These are phyloP conservation scores for Colletotrichum gloeosporioides DNA, from an alignment of 2,329 filamentous ascomycete genomes.

Conservation along the genomic window DNA sequence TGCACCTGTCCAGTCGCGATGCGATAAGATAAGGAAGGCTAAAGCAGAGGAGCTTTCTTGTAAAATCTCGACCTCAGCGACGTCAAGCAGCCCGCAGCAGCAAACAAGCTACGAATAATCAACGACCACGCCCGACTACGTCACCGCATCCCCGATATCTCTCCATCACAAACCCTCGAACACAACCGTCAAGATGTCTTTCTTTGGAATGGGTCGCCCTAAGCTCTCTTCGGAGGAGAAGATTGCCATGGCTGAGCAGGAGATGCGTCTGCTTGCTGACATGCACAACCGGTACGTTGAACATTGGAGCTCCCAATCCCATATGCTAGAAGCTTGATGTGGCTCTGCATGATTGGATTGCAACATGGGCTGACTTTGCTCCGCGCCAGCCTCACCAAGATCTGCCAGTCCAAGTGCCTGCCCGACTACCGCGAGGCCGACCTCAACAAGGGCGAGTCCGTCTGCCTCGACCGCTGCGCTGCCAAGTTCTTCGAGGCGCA, in stretches of 20 bases:
- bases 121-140: not conserved
- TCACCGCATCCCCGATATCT: not conserved
- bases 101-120: not conserved
- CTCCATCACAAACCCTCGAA: not conserved
- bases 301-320: not conserved
- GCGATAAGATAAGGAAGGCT: slow-evolving; percentile 17
- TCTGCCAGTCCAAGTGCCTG: slow-evolving; percentile 93
- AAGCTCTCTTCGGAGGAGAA: slow-evolving; percentile 96
- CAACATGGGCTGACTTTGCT: not conserved
- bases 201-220: slow-evolving; percentile 61
- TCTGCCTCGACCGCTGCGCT: slow-evolving; percentile 97
- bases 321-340: not conserved
- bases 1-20: not conserved
- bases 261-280: slow-evolving; percentile 96
- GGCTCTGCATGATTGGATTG: not conserved
- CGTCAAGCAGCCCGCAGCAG: not conserved
- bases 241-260: slow-evolving; percentile 93
- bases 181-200: slow-evolving; percentile 42
- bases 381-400: slow-evolving; percentile 73
- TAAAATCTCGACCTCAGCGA: slow-evolving; percentile 24
- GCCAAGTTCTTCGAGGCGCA: slow-evolving; percentile 99
- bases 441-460: slow-evolving; percentile 97
- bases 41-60: not conserved
- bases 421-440: slow-evolving; percentile 96
- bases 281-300: slow-evolving; percentile 90